Conservation (phyloP, 2,329 filamentous ascomycete genomes). For the Epichloe sibirici region DNA sequence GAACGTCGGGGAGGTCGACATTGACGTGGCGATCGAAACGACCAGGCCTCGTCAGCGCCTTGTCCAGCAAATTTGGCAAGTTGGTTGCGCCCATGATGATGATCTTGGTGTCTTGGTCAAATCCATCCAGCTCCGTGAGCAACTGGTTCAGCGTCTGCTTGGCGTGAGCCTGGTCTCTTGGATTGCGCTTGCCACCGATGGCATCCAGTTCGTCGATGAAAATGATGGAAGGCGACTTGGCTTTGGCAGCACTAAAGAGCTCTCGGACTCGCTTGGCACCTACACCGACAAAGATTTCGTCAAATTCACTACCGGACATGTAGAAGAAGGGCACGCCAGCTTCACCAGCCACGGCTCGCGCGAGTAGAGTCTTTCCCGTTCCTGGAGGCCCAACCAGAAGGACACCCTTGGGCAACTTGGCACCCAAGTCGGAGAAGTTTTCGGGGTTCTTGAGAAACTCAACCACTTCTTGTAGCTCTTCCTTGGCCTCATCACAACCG, state of each 20-base stretch:
- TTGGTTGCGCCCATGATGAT: slow-evolving; percentile 96
- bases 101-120: slow-evolving; percentile 86
- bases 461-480: slow-evolving; percentile 91
- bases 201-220: slow-evolving; percentile 94
- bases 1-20: slow-evolving; percentile 83
- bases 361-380: slow-evolving; percentile 93
- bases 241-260: slow-evolving; percentile 70
- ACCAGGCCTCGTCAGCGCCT: slow-evolving; percentile 84
- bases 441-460: slow-evolving; percentile 92
- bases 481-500: slow-evolving; percentile 95
- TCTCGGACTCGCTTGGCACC: slow-evolving; percentile 93
- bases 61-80: slow-evolving; percentile 87
- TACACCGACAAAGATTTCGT: slow-evolving; percentile 96
- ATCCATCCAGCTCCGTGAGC: slow-evolving; percentile 91
- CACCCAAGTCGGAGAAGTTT: slow-evolving; percentile 84
- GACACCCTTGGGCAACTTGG: slow-evolving; percentile 94
- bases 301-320: slow-evolving; percentile 98
- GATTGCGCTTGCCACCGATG: slow-evolving; percentile 87
- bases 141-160: slow-evolving; percentile 98
- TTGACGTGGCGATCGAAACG: slow-evolving; percentile 90
- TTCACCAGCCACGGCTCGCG: slow-evolving; percentile 90
- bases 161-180: slow-evolving; percentile 84
- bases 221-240: slow-evolving; percentile 83
- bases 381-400: slow-evolving; percentile 89
- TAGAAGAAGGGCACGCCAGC: slow-evolving; percentile 98